Evolutionary conservation across 768 basidiomycete genomes (phyloP).

Genomic region (Pisolithus marmoratus): DNA sequence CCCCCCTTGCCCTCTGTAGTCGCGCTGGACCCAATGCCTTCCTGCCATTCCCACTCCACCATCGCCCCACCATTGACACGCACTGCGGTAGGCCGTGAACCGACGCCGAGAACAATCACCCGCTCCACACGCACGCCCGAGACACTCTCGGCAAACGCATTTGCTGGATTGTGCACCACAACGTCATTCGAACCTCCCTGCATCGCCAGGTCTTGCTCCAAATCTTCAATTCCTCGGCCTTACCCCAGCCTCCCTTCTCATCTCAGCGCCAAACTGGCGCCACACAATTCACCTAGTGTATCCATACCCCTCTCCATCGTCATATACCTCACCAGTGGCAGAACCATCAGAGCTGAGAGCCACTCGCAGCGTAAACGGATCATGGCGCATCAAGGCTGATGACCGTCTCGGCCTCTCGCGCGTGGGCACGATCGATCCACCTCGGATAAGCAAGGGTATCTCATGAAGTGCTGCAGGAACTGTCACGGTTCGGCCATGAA

Average conservation of each 20-base stretch:
- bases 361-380: conserved; percentile 89
- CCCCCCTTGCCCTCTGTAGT: conserved; percentile 57
- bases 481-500: conserved; percentile 57
- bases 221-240: conserved; percentile 36
- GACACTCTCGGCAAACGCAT: conserved; percentile 65
- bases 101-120: conserved; percentile 73
- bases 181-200: conserved; percentile 46
- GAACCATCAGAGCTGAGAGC: conserved; percentile 55
- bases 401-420: conserved; percentile 84
- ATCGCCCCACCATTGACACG: conserved; percentile 31
- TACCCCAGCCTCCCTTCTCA: conserved; percentile 22
- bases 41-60: conserved; percentile 21
- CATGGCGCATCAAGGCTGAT: conserved; percentile 80
- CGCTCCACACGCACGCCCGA: conserved; percentile 71
- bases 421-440: conserved; percentile 84
- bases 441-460: conserved; percentile 82
- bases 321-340: conserved; percentile 87
- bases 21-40: conserved; percentile 50
- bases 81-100: conserved; percentile 55
- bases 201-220: conserved; percentile 55
- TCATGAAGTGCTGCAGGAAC: conserved; percentile 77
- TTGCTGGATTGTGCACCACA: conserved; percentile 45
- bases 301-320: conserved; percentile 84
- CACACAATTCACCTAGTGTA: conserved; percentile 79
- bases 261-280: conserved; percentile 62